Percentiles rank a stretch among this genome's conserved stretches.
Conservation (phyloP, 1,139 yeast genomes). For the Wickerhamiella pararugosa region DNA sequence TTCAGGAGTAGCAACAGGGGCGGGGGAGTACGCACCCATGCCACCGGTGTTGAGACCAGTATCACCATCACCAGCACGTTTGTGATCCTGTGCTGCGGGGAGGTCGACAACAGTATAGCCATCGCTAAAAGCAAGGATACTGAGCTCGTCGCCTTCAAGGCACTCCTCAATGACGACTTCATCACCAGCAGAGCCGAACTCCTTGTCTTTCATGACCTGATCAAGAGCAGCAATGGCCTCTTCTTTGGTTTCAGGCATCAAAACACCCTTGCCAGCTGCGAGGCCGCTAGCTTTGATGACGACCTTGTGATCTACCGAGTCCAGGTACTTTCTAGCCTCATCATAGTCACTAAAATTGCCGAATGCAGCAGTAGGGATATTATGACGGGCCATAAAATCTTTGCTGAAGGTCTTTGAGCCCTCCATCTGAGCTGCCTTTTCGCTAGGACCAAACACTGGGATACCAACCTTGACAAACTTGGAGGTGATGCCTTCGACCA, state of each 20-base stretch:
- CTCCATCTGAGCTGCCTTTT: slow-evolving; percentile 84
- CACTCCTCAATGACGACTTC: slow-evolving; percentile 95
- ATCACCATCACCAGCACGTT: slow-evolving; percentile 88
- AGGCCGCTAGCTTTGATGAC: slow-evolving; percentile 96
- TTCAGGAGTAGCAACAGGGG: slow-evolving; percentile 72
- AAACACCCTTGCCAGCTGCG: slow-evolving; percentile 98
- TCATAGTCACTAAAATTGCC: slow-evolving; percentile 65
- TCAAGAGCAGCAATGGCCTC: slow-evolving; percentile 78
- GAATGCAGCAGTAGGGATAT: slow-evolving; percentile 87
- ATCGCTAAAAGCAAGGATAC: slow-evolving; percentile 82
- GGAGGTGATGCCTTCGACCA: slow-evolving; percentile 80
- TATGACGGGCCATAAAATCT: slow-evolving; percentile 81
- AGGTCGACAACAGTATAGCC: slow-evolving; percentile 84
- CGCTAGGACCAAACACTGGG: slow-evolving; percentile 92
- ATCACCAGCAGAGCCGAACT: slow-evolving; percentile 88
- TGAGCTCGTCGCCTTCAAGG: slow-evolving; percentile 91
- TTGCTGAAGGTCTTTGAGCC: slow-evolving; percentile 94
- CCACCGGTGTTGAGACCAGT: slow-evolving; percentile 96
- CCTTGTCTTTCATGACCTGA: slow-evolving; percentile 78
- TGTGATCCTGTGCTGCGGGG: slow-evolving; percentile 98
- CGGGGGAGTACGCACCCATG: slow-evolving; percentile 99
- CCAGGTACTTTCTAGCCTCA: slow-evolving; percentile 57
- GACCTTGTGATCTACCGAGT: slow-evolving; percentile 51
- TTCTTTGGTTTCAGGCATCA: slow-evolving; percentile 70
- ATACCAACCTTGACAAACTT: slow-evolving; percentile 63